These are phyloP conservation scores for Fusarium sp. DNA, from an alignment of 2,329 filamentous ascomycete species.

Conservation along the genomic window DNA sequence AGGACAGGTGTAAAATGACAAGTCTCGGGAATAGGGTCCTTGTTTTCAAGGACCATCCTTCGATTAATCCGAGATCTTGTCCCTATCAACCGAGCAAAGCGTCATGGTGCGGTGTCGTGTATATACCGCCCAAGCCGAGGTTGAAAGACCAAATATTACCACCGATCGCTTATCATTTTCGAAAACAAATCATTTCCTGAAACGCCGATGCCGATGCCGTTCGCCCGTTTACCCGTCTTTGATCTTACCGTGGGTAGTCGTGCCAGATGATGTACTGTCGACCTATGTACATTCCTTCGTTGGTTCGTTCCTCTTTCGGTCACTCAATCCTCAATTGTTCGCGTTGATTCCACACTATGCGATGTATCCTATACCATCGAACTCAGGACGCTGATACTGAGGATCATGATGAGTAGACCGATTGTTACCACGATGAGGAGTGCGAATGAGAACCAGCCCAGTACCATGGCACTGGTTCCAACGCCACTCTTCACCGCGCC, in stretches of 20 bases:
- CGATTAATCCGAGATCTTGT: conserved; percentile 7
- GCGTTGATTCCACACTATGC: conserved; percentile 28
- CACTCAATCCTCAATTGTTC: conserved; percentile 31
- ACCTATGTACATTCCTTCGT: conserved; percentile 41
- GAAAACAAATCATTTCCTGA: conserved; percentile 40
- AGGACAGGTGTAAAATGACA: neutral
- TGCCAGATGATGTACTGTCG: conserved; percentile 26
- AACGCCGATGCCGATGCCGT: conserved; percentile 52
- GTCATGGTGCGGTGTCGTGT: conserved; percentile 20
- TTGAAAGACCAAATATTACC: conserved; percentile 38
- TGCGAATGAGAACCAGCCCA: conserved; percentile 97
- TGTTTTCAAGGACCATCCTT: conserved; percentile 33
- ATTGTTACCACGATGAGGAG: conserved; percentile 95
- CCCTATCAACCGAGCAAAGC: conserved; percentile 6
- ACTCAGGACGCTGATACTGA: conserved; percentile 86
- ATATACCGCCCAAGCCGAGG: conserved; percentile 31
- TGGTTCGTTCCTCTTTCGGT: conserved; percentile 22
- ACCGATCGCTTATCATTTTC: conserved; percentile 34
- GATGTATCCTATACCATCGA: conserved; percentile 58
- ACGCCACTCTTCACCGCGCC: conserved; percentile 88
- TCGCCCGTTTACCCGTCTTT: conserved; percentile 31
- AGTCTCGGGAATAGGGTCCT: conserved; percentile 11
- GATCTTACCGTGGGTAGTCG: conserved; percentile 36
- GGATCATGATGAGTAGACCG: conserved; percentile 93
- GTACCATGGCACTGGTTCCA: conserved; percentile 93